Evolutionary conservation across 2,329 filamentous ascomycete genomes (phyloP), one percentile per base, ranked within the genome.

Genomic region (Paraphaeosphaeria minitans): DNA sequence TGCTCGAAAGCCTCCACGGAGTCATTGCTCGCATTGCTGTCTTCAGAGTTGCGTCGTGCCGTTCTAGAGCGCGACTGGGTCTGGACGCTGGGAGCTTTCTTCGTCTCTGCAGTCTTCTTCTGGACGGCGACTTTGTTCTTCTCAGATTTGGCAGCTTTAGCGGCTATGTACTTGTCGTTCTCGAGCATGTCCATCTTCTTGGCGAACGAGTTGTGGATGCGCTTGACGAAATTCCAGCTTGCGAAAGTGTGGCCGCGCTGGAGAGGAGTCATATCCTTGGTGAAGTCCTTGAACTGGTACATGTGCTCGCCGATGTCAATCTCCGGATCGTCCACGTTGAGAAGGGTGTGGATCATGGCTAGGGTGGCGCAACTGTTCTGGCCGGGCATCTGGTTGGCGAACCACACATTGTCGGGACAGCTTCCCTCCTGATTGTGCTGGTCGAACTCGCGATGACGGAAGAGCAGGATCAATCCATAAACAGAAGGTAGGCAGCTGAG

Each of bases 361-460:
- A 97, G 87, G n/a, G 92, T 95, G 21, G 92, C 95, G 77, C 95
- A 99, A 27, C 92, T 89, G 75, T 96, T 96, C 50, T 75, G 72
- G 13, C 67, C 71, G 5, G 73, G 74, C 48, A 91, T 89, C 79
- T 96, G 94, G 70, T 97, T 97, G 29, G 93, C 93, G 75, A 97
- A 98, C 94, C 95, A 99, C 19, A 98, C 81, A 31, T 86, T 80
- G 3, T 85, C 79, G 0, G 88, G 87, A 62, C 85, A 88, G 61
- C 84, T 81, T 56, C 82, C 78, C 69, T 79, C 85, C 65, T 75
- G 74, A 5, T 78, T 73, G 56, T 86, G 82, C n/a, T 61, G 58
- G 39, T 80, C 79, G 4, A 81, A 84, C 31, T 85, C 83, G 66
- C 87, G 74, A 59, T 81, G 97, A 58, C 89, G 86, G 68, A 92